phyloP scores from a whole-genome alignment of 192 early-diverging fungal genomes.

The Radiomyces spectabilis region DNA sequence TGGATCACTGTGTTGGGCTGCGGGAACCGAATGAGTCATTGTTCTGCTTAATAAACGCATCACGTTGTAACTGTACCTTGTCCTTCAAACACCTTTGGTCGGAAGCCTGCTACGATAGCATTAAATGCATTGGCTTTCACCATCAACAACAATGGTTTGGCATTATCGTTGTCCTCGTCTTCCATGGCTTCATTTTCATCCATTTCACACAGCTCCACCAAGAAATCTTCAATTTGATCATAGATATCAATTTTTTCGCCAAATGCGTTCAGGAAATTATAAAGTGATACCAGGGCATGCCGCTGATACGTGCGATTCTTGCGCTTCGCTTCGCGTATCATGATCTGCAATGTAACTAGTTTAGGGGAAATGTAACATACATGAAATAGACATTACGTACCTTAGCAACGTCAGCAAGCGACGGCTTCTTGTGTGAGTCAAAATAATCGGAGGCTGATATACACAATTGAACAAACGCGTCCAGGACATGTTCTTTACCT shows the following conservation, averaged over 20 bases:
- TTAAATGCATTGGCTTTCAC: constrained; percentile 64
- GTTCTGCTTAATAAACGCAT: background rate
- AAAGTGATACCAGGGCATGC: constrained; percentile 54
- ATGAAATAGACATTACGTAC: constrained; percentile 6
- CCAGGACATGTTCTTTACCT: constrained; percentile 72
- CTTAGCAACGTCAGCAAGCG: constrained; percentile 32
- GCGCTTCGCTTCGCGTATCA: constrained; percentile 69
- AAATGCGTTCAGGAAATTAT: constrained; percentile 50
- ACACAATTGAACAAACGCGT: constrained; percentile 47
- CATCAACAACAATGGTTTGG: constrained; percentile 53
- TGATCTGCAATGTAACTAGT: constrained; percentile 26
- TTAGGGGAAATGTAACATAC: no score
- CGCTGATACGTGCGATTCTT: constrained; percentile 67
- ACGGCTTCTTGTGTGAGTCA: constrained; percentile 7
- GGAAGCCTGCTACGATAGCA: constrained; percentile 52
- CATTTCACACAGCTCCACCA: constrained; percentile 35
- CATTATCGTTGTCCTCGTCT: constrained; percentile 49
- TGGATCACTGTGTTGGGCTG: constrained; percentile 33
- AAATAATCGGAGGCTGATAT: constrained; percentile 50
- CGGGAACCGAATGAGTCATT: background rate
- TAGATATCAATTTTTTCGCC: constrained; percentile 45
- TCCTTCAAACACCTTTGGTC: constrained; percentile 22
- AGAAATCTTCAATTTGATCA: constrained; percentile 48
- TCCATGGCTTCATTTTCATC: constrained; percentile 40
- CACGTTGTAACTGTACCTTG: constrained; percentile 41